Conservation (phyloP, 2,329 filamentous ascomycete genomes). For the Scortechinia acanthostroma region DNA sequence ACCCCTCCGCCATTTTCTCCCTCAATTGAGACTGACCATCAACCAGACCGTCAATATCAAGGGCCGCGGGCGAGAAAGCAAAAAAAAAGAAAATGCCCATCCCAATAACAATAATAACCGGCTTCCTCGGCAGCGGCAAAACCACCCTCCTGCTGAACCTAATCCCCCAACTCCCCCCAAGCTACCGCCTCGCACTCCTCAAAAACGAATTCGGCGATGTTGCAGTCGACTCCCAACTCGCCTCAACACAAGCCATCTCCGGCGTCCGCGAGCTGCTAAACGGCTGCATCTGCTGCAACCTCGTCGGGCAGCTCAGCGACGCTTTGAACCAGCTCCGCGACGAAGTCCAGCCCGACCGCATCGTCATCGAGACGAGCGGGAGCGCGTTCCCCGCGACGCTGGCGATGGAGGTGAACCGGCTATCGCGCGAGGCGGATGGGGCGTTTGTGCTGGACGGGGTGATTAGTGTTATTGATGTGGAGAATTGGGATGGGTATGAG, state of each 20-base stretch:
- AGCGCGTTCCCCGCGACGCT: slow-evolving; percentile 52
- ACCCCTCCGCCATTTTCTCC: too few relatives aligned
- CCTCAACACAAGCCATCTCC: slow-evolving; percentile 72
- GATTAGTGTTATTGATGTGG: slow-evolving; percentile 66
- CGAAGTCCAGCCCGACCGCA: slow-evolving; percentile 62
- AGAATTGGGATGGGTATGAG: slow-evolving; percentile 71
- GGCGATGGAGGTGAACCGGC: slow-evolving; percentile 65
- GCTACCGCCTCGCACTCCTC: slow-evolving; percentile 83
- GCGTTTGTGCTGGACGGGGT: slow-evolving; percentile 63
- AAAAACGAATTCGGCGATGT: slow-evolving; percentile 98
- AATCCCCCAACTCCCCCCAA: slow-evolving; percentile 69
- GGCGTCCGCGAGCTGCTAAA: slow-evolving; percentile 90
- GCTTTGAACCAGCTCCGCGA: slow-evolving; percentile 70
- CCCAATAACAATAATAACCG: slow-evolving; percentile 89
- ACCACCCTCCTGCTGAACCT: slow-evolving; percentile 93
- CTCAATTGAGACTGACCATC: too few relatives aligned
- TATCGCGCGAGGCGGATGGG: slow-evolving; percentile 43
- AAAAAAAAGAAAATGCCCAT: too few relatives aligned
- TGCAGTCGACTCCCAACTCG: slow-evolving; percentile 86
- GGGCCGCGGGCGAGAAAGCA: too few relatives aligned
- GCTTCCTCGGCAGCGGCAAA: slow-evolving; percentile 92
- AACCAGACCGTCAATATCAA: too few relatives aligned
- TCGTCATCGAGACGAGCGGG: slow-evolving; percentile 64
- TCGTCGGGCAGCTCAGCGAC: slow-evolving; percentile 81
- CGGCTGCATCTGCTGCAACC: slow-evolving; percentile 97